Base-by-base conservation (phyloP, 306 rosid species). In the Canavalia gladiata region DNA sequence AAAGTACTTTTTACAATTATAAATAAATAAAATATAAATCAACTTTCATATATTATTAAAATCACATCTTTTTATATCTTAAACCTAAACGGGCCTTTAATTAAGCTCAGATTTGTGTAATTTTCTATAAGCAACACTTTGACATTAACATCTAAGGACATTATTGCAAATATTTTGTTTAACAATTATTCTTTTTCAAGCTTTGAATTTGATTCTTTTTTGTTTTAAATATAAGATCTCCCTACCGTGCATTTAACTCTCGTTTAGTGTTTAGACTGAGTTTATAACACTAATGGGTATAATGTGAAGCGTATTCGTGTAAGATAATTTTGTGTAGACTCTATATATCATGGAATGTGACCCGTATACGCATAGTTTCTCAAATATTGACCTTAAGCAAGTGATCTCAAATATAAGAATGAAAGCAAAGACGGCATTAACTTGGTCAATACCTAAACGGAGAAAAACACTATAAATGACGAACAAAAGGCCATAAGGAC, bases 391-490 rank as follows among this genome's bases (percentile, higher is more conserved):
- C 88, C 76, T 76, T 83, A 74, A 74, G 77, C 64, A 68, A 78
- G 77, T 84, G 80, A 78, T 54, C 81, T 77, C 76, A 66, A 76
- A 83, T 69, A 56, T 57, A 52, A 78, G 77, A 42, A 55, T 77
- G 81, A 88, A 80, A 82, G 76, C 84, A 63, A 60, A 57, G 84
- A 75, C 64, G 43, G 58, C 68, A 68, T 67, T 74, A 55, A 49
- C 62, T 84, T 88, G 89, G 97, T 90, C 92, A 90, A 89, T 87
- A 90, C 92, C 96, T 90, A 90, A 91, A 91, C 84, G 81, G 72
- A 85, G 85, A 89, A 55, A 81, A 87, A 68, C 54, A 83, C 69
- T 65, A 56, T 71, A 79, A 50, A 68, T 74, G 66, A 66, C 81
- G 75, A 56, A 81, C 78, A 88, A 86, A 72, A 71, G 49, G 34